phyloP scores from a whole-genome alignment of 169 alveolate genomes.

The Plasmodium adleri region DNA sequence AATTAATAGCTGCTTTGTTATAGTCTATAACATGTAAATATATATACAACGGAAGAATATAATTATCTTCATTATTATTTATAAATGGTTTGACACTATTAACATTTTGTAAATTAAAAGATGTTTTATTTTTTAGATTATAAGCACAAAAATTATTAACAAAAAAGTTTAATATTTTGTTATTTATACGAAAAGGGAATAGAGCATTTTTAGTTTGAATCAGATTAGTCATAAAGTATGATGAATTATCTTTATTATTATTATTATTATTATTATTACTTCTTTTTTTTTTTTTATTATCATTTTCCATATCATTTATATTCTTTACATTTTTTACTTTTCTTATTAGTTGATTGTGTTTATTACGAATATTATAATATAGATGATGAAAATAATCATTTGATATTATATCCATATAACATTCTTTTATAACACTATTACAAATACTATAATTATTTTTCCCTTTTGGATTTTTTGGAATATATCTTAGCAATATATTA shows the following conservation, averaged over 20 bases:
- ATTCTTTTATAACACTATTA: slow-evolving; percentile 28
- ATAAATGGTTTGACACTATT: not conserved
- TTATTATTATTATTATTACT: not conserved
- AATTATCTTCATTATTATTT: slow-evolving; percentile 17
- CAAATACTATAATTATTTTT: slow-evolving; percentile 59
- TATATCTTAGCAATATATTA: not conserved
- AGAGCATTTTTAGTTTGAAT: slow-evolving; percentile 17
- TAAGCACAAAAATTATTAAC: slow-evolving; percentile 53
- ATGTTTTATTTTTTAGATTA: slow-evolving; percentile 43
- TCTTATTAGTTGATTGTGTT: slow-evolving; percentile 18
- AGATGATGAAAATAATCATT: slow-evolving; percentile 56
- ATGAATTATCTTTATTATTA: not conserved
- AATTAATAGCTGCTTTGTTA: slow-evolving; percentile 72
- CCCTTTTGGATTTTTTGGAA: not conserved
- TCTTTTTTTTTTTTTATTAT: not conserved
- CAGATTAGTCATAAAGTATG: not conserved
- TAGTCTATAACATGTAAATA: slow-evolving; percentile 72
- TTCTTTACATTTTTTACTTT: not conserved
- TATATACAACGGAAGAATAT: slow-evolving; percentile 29
- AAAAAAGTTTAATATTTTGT: slow-evolving; percentile 44
- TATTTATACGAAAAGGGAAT: not conserved
- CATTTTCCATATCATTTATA: not conserved
- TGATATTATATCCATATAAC: slow-evolving; percentile 31
- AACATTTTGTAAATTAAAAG: slow-evolving; percentile 22
- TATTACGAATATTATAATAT: slow-evolving; percentile 35